Evolutionary conservation across 495 filamentous ascomycete species (phyloP).

Genomic region (Massariosphaeria phaeospora): DNA sequence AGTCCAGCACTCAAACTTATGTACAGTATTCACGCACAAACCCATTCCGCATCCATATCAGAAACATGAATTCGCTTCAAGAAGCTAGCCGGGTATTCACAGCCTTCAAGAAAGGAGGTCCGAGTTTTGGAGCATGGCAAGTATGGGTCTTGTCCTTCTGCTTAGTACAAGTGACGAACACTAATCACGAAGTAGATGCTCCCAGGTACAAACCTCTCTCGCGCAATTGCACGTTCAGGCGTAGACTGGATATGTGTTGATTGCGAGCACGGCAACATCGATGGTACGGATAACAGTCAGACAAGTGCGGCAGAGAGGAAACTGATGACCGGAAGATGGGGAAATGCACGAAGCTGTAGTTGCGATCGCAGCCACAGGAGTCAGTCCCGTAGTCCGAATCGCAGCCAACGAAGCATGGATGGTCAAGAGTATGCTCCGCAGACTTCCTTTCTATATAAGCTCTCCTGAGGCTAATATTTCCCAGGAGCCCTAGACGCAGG

Average conservation of each 20-base stretch:
- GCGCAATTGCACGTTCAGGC: conserved; percentile 60
- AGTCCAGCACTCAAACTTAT: background rate
- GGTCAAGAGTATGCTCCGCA: conserved; percentile 37
- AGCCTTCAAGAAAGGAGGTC: conserved; percentile 51
- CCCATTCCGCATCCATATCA: background rate
- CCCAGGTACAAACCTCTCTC: conserved; percentile 66
- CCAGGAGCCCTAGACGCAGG: conserved; percentile 42
- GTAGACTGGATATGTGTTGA: conserved; percentile 75
- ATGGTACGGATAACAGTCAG: conserved; percentile 47
- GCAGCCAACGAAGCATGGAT: conserved; percentile 44
- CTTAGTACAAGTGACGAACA: background rate
- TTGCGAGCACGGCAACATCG: conserved; percentile 74
- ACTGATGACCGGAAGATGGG: conserved; percentile 47
- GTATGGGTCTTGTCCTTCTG: conserved; percentile 17
- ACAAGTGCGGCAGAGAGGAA: background rate
- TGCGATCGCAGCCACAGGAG: conserved; percentile 39
- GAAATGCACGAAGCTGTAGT: conserved; percentile 82
- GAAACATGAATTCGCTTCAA: conserved; percentile 50
- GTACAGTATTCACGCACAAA: background rate
- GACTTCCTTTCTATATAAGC: background rate
- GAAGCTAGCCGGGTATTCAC: conserved; percentile 58
- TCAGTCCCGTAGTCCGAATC: conserved; percentile 41
- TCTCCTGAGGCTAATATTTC: background rate
- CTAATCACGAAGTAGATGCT: conserved; percentile 53
- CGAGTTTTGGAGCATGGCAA: conserved; percentile 57